These are phyloP conservation scores for Spirogloea muscicola DNA, from an alignment of 139 green algal genomes.

Conservation along the genomic window DNA sequence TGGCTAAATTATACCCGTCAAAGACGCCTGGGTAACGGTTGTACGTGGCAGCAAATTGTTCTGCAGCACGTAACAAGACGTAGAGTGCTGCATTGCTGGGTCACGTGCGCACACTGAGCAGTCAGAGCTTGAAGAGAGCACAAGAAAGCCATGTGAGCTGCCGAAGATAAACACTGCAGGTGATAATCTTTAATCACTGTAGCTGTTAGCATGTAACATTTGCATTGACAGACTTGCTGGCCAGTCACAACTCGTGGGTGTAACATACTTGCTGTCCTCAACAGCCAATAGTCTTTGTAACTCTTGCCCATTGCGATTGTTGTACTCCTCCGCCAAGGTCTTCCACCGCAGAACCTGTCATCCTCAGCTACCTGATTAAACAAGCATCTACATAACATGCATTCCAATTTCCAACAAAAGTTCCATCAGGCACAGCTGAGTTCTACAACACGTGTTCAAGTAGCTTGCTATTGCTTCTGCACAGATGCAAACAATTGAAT, in stretches of 20 bases:
- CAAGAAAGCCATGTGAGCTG: no score
- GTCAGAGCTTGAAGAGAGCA: no score
- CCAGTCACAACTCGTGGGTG: no score
- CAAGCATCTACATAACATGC: neutral
- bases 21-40: slow-evolving; percentile 60
- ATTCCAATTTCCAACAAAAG: slow-evolving; percentile 1
- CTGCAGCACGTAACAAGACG: slow-evolving; percentile 72
- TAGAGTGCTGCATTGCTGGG: slow-evolving; percentile 60
- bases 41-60: slow-evolving; percentile 63
- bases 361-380: neutral
- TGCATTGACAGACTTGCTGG: no score
- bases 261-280: slow-evolving; percentile 40
- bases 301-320: slow-evolving; percentile 10
- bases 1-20: no score
- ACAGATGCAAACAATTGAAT: no score
- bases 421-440: neutral
- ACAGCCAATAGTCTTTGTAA: slow-evolving; percentile 13
- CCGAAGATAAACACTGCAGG: neutral
- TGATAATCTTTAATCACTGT: no score
- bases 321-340: slow-evolving; percentile 59
- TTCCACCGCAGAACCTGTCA: slow-evolving; percentile 56
- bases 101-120: neutral
- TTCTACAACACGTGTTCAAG: neutral
- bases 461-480: no score
- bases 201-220: no score